Conservation (phyloP, 139 green algal species). For the Chlorella sp. region DNA sequence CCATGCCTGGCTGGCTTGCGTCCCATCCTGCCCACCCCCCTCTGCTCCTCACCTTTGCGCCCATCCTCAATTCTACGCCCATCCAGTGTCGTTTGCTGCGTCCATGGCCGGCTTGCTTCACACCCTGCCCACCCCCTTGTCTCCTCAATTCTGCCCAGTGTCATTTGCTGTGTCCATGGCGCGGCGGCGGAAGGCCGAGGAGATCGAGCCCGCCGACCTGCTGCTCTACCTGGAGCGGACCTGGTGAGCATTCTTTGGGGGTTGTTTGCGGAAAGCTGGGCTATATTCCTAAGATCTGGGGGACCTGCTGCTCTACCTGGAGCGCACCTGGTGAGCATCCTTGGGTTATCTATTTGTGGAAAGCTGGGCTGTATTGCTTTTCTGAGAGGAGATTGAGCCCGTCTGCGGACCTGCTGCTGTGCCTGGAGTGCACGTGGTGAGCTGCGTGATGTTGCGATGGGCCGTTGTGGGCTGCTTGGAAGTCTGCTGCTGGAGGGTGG, state of each 20-base stretch:
- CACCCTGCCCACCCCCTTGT: too few species aligned
- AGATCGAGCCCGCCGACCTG: constrained; percentile 40
- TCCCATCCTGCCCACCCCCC: not conserved
- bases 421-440: not conserved
- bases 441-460: not conserved
- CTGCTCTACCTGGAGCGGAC: constrained; percentile 44
- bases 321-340: not conserved
- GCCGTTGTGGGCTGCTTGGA: too few species aligned
- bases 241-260: too few species aligned
- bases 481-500: too few species aligned
- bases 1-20: too few species aligned
- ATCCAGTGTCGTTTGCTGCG: not conserved
- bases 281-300: too few species aligned
- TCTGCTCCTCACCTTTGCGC: not conserved
- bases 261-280: too few species aligned
- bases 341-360: too few species aligned
- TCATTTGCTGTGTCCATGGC: constrained; percentile 46
- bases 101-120: not conserved
- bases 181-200: constrained; percentile 17
- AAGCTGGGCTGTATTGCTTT: too few species aligned
- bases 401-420: not conserved
- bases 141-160: not conserved
- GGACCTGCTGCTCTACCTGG: constrained; percentile 24
- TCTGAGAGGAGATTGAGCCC: too few species aligned
- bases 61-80: not conserved